Evolutionary conservation across 768 basidiomycete genomes (phyloP).

Genomic region (Psilocybe cubensis): DNA sequence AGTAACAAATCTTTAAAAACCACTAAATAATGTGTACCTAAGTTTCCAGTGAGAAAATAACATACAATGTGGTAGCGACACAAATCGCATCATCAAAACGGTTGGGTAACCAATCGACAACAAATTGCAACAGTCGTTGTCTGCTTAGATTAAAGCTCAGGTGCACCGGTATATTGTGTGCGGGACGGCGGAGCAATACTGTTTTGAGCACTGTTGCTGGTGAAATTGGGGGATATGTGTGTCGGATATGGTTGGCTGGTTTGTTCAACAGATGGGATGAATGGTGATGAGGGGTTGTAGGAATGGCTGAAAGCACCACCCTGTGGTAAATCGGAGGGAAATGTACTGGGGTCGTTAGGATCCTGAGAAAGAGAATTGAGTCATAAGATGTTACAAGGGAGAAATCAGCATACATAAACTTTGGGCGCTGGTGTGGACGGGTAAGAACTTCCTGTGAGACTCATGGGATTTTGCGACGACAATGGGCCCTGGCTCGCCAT

Average conservation of each 20-base stretch:
- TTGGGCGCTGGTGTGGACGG: constrained; percentile 30
- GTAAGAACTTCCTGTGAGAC: constrained; percentile 19
- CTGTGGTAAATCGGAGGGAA: constrained; percentile 28
- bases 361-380: constrained; percentile 25
- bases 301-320: constrained; percentile 13
- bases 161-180: constrained; percentile 15
- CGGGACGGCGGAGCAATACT: constrained; percentile 15
- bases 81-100: not conserved
- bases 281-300: constrained; percentile 12
- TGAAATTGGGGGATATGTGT: constrained; percentile 13
- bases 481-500: constrained; percentile 14
- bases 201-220: constrained; percentile 17
- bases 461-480: constrained; percentile 14
- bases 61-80: not conserved
- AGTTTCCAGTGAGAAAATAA: not conserved
- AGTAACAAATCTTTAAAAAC: not conserved
- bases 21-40: not conserved
- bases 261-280: constrained; percentile 4
- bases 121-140: not conserved
- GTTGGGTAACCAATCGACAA: not conserved
- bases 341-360: constrained; percentile 46
- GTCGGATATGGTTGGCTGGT: constrained; percentile 8
- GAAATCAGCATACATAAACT: constrained; percentile 38
- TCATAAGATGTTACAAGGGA: not conserved
- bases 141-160: constrained; percentile 1